Evolutionary conservation across 1,284 basidiomycete species (phyloP).

Genomic region (Ceratobasidium theobromae): DNA sequence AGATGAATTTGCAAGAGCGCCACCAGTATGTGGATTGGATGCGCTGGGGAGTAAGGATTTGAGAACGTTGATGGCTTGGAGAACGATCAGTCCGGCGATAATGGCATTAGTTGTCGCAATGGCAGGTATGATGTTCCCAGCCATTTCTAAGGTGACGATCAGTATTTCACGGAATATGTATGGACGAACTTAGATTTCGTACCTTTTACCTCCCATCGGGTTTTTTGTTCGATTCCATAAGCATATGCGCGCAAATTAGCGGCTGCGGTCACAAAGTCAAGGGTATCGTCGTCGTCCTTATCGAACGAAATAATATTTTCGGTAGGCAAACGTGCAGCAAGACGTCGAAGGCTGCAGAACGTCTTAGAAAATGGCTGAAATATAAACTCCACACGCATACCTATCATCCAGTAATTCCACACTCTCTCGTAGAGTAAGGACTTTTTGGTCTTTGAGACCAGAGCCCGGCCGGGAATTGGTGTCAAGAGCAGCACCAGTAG

Average conservation of each 20-base stretch:
- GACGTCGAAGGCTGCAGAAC: slow-evolving; percentile 63
- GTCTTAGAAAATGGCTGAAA: neutral
- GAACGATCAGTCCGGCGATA: slow-evolving; percentile 89
- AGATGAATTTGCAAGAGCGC: slow-evolving; percentile 42
- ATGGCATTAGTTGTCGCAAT: slow-evolving; percentile 99
- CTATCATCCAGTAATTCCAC: slow-evolving; percentile 80
- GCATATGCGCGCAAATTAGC: slow-evolving; percentile 90
- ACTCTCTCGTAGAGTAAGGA: slow-evolving; percentile 75
- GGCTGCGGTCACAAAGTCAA: slow-evolving; percentile 94
- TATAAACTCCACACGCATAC: slow-evolving; percentile 47
- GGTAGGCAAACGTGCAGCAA: slow-evolving; percentile 72
- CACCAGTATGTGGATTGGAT: slow-evolving; percentile 38
- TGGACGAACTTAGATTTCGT: slow-evolving; percentile 24
- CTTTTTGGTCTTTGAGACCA: slow-evolving; percentile 77
- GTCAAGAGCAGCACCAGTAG: slow-evolving; percentile 34
- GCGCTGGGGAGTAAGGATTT: slow-evolving; percentile 50
- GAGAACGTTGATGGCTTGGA: slow-evolving; percentile 87
- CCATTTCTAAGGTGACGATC: slow-evolving; percentile 84
- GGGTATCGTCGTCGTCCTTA: slow-evolving; percentile 96
- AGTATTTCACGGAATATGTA: slow-evolving; percentile 8
- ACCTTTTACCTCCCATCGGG: slow-evolving; percentile 97
- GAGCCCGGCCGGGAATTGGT: slow-evolving; percentile 34
- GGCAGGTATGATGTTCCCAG: slow-evolving; percentile 98
- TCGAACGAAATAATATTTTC: slow-evolving; percentile 88
- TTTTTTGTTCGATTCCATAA: slow-evolving; percentile 87